Evolutionary conservation across 768 basidiomycete species (phyloP).

Genomic region (Fomitopsis serialis): DNA sequence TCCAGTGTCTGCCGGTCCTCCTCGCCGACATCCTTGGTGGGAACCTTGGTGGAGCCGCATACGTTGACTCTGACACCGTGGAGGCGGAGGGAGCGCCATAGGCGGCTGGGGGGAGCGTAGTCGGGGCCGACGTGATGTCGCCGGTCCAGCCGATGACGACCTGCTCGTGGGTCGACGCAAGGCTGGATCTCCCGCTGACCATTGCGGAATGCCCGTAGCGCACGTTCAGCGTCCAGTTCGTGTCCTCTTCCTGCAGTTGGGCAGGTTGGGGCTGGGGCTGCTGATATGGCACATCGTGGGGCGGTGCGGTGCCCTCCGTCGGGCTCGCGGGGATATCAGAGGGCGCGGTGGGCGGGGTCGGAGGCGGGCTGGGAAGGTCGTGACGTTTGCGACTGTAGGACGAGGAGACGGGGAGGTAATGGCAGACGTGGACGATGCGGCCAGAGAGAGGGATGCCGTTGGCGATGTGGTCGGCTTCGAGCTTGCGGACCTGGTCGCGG

Average conservation of each 20-base stretch:
- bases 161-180: constrained; percentile 83
- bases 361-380: constrained; percentile 66
- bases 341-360: constrained; percentile 63
- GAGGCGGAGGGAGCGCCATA: constrained; percentile 16
- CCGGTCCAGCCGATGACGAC: constrained; percentile 93
- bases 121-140: constrained; percentile 56
- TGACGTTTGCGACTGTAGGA: constrained; percentile 43
- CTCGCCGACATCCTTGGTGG: constrained; percentile 45
- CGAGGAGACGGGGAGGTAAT: constrained; percentile 78
- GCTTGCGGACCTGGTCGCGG: constrained; percentile 60
- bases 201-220: constrained; percentile 93
- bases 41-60: constrained; percentile 29
- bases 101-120: constrained; percentile 24
- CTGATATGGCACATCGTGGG: neutral
- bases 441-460: constrained; percentile 76
- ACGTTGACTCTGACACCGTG: constrained; percentile 9
- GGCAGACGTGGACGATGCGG: constrained; percentile 87
- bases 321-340: constrained; percentile 38
- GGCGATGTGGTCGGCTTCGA: constrained; percentile 67
- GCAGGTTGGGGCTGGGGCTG: constrained; percentile 10
- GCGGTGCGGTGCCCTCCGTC: constrained; percentile 7
- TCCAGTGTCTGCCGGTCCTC: constrained; percentile 66
- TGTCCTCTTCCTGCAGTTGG: constrained; percentile 11
- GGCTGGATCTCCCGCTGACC: constrained; percentile 86
- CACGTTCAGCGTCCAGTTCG: constrained; percentile 69